Evolutionary conservation across 371 early-diverging fungal genomes (phyloP), one percentile per base, ranked within the genome.

Genomic region (Mortierella sp.): DNA sequence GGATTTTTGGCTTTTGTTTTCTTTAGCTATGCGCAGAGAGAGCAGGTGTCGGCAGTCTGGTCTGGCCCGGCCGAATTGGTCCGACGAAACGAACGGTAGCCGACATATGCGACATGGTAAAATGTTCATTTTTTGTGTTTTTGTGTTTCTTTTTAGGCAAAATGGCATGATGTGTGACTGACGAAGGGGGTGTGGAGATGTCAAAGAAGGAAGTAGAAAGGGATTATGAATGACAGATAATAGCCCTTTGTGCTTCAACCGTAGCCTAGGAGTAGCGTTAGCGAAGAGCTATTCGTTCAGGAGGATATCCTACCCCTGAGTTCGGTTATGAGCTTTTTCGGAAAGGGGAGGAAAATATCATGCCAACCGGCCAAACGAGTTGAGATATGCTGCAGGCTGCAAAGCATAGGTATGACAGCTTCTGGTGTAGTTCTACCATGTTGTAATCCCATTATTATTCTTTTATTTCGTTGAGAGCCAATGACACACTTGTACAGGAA

Each of bases 311-410:
- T 66, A 61, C 74, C 74, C 74, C 74, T 74, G 74, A 74, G 31
- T 68, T 68, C 61, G 24, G 74, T 68, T 74, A 63, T 64, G 68
- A 74, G 68, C 48, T 47, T 61, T 55, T 61, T 61, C 61, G 61
- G 22, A 61, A 61, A 61, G 22, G 14, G 31, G 14, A 55, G 61
- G 40, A 64, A 52, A 34, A 64, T 13, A 14, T 24, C 13, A 22
- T 24, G 50, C 10, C 24, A 52, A 26, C 13, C 26, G 26, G n/a
- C 0, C 53, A 24, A 26, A 11, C 26, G 31, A 13, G 14, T 55
- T 31, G 29, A 16, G 6, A 34, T 19, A 7, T 61, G 34, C 61
- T 61, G 61, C 61, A 61, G 61, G 37, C 34, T 22, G 61, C 61
- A 31, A 55, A 61, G 37, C 61, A 61, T 31, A 61, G 37, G 34